Conservation (phyloP, 2,329 filamentous ascomycete genomes). For the Didymella lethalis region DNA sequence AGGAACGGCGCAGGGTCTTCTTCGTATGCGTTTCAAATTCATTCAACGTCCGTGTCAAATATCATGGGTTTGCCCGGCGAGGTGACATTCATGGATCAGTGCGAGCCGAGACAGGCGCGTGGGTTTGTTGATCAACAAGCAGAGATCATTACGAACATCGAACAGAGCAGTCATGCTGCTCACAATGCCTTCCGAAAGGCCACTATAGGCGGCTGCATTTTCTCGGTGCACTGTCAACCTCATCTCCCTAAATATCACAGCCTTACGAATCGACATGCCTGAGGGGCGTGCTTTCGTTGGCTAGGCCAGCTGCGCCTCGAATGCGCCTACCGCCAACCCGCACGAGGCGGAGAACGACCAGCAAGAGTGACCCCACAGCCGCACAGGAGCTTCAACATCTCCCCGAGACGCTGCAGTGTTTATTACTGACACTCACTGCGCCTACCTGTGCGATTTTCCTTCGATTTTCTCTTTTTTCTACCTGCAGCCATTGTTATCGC, state of each 20-base stretch:
- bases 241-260: constrained; percentile 22
- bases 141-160: background rate
- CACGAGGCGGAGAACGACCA: constrained; percentile 31
- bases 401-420: constrained; percentile 29
- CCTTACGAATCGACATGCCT: constrained; percentile 20
- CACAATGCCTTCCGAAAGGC: too few relatives aligned
- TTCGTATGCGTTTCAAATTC: constrained; percentile 18
- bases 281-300: constrained; percentile 16
- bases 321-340: constrained; percentile 30
- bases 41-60: constrained; percentile 6
- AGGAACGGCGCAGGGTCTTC: constrained; percentile 18
- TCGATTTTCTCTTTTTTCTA: constrained; percentile 23
- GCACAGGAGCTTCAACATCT: constrained; percentile 31
- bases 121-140: constrained; percentile 4
- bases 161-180: background rate
- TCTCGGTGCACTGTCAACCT: constrained; percentile 11
- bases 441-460: constrained; percentile 28
- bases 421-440: constrained; percentile 27
- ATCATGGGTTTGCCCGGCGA: constrained; percentile 7
- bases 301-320: constrained; percentile 34
- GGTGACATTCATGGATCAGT: constrained; percentile 1
- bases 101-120: constrained; percentile 6
- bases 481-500: constrained; percentile 32
- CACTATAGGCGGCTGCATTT: background rate
- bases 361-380: constrained; percentile 39